phyloP scores from a whole-genome alignment of 1,284 basidiomycete genomes.

The Ceratobasidium sp. region DNA sequence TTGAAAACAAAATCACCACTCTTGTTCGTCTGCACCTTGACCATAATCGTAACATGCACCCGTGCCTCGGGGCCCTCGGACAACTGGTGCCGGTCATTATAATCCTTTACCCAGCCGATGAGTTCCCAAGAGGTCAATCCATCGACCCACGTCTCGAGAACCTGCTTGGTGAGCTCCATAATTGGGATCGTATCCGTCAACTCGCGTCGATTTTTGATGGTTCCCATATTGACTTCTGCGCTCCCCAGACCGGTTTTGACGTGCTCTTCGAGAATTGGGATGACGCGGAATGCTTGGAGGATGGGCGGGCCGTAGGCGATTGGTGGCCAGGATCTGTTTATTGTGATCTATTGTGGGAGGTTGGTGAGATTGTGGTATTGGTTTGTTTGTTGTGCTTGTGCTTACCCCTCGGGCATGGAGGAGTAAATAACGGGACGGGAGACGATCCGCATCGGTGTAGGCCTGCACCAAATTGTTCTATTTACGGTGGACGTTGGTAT shows the following conservation, averaged over 20 bases:
- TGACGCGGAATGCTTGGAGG: not conserved
- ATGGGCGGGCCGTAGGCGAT: not conserved
- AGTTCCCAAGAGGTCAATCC: conserved; percentile 8
- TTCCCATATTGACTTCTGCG: not conserved
- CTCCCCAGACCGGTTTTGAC: not conserved
- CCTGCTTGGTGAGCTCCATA: conserved; percentile 4
- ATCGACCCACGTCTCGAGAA: conserved; percentile 17
- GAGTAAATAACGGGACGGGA: conserved; percentile 4
- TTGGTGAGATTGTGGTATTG: not conserved
- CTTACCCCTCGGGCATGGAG: conserved; percentile 8
- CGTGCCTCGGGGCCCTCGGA: not conserved
- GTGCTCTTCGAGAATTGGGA: conserved; percentile 3
- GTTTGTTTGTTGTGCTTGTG: not conserved
- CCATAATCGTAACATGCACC: conserved; percentile 13
- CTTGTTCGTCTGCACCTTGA: not conserved
- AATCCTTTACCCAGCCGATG: conserved; percentile 23
- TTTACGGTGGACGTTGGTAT: not conserved
- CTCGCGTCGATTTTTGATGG: conserved; percentile 4
- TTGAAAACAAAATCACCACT: not conserved
- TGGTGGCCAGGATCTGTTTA: not conserved
- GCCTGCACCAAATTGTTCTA: not conserved
- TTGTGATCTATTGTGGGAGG: not conserved
- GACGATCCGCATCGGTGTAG: conserved; percentile 1
- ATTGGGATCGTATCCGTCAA: conserved; percentile 12
- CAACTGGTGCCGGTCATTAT: conserved; percentile 17